Conservation (phyloP, 768 basidiomycete species). For the Nidula microcarpa region DNA sequence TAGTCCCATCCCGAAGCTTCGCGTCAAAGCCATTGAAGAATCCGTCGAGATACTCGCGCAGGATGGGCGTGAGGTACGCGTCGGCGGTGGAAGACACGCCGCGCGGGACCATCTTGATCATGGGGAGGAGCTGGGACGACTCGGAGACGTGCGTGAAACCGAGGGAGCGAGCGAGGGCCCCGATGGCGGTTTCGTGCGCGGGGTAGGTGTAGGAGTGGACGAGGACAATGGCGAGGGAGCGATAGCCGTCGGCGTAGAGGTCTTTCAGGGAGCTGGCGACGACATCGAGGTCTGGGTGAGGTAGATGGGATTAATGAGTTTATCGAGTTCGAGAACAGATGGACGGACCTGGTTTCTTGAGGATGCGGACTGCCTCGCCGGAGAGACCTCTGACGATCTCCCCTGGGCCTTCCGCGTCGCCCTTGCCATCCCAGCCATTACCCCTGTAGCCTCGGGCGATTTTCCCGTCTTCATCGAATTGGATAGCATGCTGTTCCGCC, state of each 20-base stretch:
- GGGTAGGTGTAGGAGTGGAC: conserved; percentile 93
- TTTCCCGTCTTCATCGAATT: conserved; percentile 72
- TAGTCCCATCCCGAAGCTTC: conserved; percentile 56
- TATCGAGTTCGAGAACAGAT: neutral
- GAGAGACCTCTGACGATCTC: conserved; percentile 79
- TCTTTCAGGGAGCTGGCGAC: conserved; percentile 62
- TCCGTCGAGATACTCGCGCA: conserved; percentile 80
- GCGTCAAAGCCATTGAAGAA: conserved; percentile 89
- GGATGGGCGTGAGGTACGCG: conserved; percentile 91
- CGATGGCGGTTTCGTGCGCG: conserved; percentile 76
- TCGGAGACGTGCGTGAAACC: conserved; percentile 92
- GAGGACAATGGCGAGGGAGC: conserved; percentile 85
- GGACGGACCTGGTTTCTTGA: conserved; percentile 63
- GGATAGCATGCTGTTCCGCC: conserved; percentile 69
- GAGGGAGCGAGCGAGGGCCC: conserved; percentile 65
- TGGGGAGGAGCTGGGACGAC: conserved; percentile 82
- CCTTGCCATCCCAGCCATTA: conserved; percentile 69
- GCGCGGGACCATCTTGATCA: conserved; percentile 95
- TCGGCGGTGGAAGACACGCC: conserved; percentile 92
- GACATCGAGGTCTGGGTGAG: conserved; percentile 40
- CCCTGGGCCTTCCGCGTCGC: conserved; percentile 74
- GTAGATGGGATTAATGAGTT: neutral
- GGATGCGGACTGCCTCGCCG: conserved; percentile 85
- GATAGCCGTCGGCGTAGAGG: conserved; percentile 79
- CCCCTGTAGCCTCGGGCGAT: conserved; percentile 70